Percentiles rank a stretch among this genome's conserved stretches.
phyloP scores from a whole-genome alignment of 306 rosid species.

The Macrotyloma uniflorum region DNA sequence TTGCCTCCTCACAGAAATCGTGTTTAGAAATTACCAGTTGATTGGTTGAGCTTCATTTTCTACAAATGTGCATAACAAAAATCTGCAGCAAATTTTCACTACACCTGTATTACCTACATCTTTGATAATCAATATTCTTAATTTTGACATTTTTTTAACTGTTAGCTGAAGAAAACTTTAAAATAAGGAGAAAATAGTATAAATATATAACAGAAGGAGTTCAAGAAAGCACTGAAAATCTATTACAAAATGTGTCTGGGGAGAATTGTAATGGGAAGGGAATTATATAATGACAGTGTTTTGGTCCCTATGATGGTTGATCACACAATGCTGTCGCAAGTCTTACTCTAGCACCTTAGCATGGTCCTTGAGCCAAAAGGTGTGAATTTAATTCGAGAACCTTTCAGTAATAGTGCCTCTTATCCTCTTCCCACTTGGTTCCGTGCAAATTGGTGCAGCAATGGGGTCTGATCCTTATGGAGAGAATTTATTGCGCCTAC shows the following conservation, averaged over 20 bases:
- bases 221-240: not conserved
- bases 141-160: not conserved
- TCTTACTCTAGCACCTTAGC: conserved; percentile 8
- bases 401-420: conserved; percentile 32
- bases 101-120: not conserved
- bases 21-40: not conserved
- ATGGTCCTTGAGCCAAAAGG: conserved; percentile 37
- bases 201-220: not conserved
- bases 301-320: conserved; percentile 22
- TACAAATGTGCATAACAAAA: not conserved
- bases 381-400: conserved; percentile 42
- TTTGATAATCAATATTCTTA: not conserved
- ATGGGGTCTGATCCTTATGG: conserved; percentile 40
- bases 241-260: not conserved
- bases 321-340: conserved; percentile 22
- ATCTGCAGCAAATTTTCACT: not conserved
- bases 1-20: not conserved
- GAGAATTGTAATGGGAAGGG: conserved; percentile 3
- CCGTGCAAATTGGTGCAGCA: conserved; percentile 37
- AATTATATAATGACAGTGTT: not conserved
- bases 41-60: not conserved
- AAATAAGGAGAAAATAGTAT: not conserved
- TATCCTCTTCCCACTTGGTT: conserved; percentile 38
- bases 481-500: conserved; percentile 48
- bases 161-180: not conserved